Evolutionary conservation across 2,329 filamentous ascomycete genomes (phyloP).

Genomic region (Neonectria sp.): DNA sequence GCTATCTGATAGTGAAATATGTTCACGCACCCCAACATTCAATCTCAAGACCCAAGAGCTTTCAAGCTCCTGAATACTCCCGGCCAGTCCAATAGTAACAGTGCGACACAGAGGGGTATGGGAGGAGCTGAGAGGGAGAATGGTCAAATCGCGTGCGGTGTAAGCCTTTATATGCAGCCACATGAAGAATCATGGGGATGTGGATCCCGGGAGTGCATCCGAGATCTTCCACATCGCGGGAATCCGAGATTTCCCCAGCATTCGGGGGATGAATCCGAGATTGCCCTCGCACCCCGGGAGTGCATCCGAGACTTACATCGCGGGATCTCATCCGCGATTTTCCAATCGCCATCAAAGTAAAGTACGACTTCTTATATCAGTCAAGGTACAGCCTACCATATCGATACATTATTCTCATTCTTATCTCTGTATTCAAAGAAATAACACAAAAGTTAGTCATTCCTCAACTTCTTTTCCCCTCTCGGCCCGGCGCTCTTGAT

Average conservation of each 20-base stretch:
- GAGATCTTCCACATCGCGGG: constrained; percentile 20
- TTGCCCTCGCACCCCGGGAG: no score
- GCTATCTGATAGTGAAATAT: no score
- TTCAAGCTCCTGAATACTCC: no score
- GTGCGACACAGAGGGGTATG: no score
- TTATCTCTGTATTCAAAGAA: constrained; percentile 1
- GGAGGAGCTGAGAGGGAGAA: no score
- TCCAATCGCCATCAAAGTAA: not conserved
- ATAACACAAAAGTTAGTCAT: constrained; percentile 15
- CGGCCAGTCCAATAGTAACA: no score
- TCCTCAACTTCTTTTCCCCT: not conserved
- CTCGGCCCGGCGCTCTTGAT: not conserved
- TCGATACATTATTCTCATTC: not conserved
- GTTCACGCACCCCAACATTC: no score
- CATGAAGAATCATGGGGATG: not conserved
- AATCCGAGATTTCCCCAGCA: constrained; percentile 13
- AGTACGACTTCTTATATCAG: constrained; percentile 8
- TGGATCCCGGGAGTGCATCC: constrained; percentile 22
- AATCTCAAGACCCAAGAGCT: no score
- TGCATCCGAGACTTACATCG: no score
- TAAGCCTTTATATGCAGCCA: no score
- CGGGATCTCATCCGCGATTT: no score
- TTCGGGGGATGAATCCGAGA: not conserved
- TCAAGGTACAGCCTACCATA: not conserved
- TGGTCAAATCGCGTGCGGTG: no score